A percentile compares a stretch with the other conserved stretches of the same genome.
Conservation (phyloP, 495 filamentous ascomycete species). For the Aspergillus sparsus region DNA sequence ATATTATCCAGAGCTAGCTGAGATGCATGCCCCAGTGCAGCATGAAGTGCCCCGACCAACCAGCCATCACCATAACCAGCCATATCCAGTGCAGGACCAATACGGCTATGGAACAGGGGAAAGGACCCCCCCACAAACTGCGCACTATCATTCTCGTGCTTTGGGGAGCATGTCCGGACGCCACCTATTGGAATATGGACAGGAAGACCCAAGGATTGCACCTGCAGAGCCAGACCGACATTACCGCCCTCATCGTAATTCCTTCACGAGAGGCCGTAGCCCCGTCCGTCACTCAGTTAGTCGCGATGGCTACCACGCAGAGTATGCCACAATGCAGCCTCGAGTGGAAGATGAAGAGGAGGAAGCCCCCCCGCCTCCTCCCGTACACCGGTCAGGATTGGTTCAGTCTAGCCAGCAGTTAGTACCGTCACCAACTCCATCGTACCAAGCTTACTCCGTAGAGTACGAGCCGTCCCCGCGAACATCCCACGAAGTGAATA, state of each 20-base stretch:
- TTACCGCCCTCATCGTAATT: constrained; percentile 33
- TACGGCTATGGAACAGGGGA: constrained; percentile 15
- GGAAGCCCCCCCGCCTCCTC: constrained; percentile 50
- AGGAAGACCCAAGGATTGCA: constrained; percentile 21
- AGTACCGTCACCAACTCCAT: constrained; percentile 30
- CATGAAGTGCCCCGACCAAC: constrained; percentile 22
- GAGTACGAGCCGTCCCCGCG: constrained; percentile 29
- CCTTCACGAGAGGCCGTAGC: constrained; percentile 23
- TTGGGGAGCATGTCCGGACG: constrained; percentile 18
- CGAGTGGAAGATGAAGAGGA: constrained; percentile 70
- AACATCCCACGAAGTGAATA: constrained; percentile 23
- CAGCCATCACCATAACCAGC: constrained; percentile 22
- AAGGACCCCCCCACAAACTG: constrained; percentile 1
- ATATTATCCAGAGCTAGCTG: constrained; percentile 22
- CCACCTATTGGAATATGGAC: constrained; percentile 22
- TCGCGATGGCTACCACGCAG: constrained; percentile 36
- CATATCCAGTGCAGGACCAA: constrained; percentile 16
- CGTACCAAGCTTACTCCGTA: constrained; percentile 41
- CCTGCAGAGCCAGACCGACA: constrained; percentile 17
- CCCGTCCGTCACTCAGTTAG: constrained; percentile 22
- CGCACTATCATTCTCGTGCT: constrained; percentile 18
- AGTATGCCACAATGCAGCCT: constrained; percentile 62
- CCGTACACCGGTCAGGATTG: constrained; percentile 47
- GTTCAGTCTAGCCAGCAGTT: constrained; percentile 30
- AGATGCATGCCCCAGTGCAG: constrained; percentile 18